Conservation (phyloP, 352 stramenopile species). For the Plasmopara muralis region DNA sequence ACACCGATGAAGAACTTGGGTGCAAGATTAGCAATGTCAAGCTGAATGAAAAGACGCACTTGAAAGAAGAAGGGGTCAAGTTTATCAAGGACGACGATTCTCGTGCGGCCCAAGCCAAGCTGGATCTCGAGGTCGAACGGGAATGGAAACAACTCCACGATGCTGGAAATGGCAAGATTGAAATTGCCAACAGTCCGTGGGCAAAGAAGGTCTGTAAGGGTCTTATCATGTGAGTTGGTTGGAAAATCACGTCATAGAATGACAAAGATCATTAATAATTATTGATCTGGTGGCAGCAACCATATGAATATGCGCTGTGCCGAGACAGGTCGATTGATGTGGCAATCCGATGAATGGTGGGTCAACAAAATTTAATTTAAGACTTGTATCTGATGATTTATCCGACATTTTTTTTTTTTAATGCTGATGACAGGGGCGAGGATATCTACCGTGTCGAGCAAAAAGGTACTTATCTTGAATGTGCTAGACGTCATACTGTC, state of each 20-base stretch:
- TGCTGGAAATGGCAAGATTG: conserved; percentile 46
- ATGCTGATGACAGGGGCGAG: conserved; percentile 32
- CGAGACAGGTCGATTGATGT: conserved; percentile 73
- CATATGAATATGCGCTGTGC: conserved; percentile 87
- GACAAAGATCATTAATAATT: conserved; percentile 1
- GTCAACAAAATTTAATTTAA: neutral
- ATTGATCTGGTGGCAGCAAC: conserved; percentile 40
- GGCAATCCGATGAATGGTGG: conserved; percentile 78
- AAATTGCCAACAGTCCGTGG: conserved; percentile 59
- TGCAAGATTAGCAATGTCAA: conserved; percentile 69
- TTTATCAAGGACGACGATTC: conserved; percentile 44
- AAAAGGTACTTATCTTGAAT: conserved; percentile 36
- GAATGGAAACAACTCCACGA: conserved; percentile 80
- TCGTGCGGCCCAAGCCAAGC: conserved; percentile 55
- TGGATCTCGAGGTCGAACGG: conserved; percentile 74
- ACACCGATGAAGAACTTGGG: conserved; percentile 49
- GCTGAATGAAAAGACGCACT: conserved; percentile 45
- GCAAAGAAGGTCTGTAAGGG: conserved; percentile 65
- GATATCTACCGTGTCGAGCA: conserved; percentile 68
- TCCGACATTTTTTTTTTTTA: neutral
- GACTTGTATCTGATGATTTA: neutral
- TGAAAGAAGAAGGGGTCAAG: conserved; percentile 37
- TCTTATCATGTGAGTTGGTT: conserved; percentile 49
- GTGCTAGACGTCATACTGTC: neutral
- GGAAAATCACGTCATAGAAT: neutral